phyloP scores from a whole-genome alignment of 2,329 filamentous ascomycete genomes.

The Tothia fuscella region DNA sequence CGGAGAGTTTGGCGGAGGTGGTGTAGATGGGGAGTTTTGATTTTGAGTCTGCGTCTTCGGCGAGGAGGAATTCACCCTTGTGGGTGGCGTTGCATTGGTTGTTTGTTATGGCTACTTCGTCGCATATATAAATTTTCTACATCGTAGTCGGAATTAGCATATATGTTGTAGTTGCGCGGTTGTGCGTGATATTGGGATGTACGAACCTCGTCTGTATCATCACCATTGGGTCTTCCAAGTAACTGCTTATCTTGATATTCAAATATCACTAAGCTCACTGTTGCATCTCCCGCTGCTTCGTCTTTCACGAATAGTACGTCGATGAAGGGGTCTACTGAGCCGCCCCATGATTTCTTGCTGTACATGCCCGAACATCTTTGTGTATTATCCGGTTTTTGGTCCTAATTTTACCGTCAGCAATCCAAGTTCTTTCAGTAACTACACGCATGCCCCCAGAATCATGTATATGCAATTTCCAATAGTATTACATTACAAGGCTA shows the following conservation, averaged over 20 bases:
- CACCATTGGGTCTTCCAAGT: slow-evolving; percentile 53
- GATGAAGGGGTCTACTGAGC: slow-evolving; percentile 79
- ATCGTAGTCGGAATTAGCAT: background rate
- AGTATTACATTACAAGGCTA: too few relatives aligned
- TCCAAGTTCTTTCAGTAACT: too few relatives aligned
- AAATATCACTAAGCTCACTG: slow-evolving; percentile 79
- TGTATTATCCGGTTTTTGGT: slow-evolving; percentile 61
- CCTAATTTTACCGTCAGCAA: slow-evolving; percentile 41
- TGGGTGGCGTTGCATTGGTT: slow-evolving; percentile 66
- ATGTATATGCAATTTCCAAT: too few relatives aligned
- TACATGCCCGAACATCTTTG: slow-evolving; percentile 94
- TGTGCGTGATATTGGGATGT: background rate
- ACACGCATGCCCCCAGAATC: too few relatives aligned
- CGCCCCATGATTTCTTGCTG: slow-evolving; percentile 78
- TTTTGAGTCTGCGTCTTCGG: slow-evolving; percentile 58
- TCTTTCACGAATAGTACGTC: slow-evolving; percentile 61
- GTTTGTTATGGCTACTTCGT: slow-evolving; percentile 53
- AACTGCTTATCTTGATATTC: slow-evolving; percentile 81
- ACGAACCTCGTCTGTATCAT: slow-evolving; percentile 42
- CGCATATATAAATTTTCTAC: slow-evolving; percentile 64
- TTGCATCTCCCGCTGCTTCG: slow-evolving; percentile 53
- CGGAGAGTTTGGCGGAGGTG: slow-evolving; percentile 69
- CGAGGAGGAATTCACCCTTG: slow-evolving; percentile 72
- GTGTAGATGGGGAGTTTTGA: slow-evolving; percentile 66
- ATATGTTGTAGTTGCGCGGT: background rate